phyloP scores from a whole-genome alignment of 768 basidiomycete species.

The Suillus placidus region DNA sequence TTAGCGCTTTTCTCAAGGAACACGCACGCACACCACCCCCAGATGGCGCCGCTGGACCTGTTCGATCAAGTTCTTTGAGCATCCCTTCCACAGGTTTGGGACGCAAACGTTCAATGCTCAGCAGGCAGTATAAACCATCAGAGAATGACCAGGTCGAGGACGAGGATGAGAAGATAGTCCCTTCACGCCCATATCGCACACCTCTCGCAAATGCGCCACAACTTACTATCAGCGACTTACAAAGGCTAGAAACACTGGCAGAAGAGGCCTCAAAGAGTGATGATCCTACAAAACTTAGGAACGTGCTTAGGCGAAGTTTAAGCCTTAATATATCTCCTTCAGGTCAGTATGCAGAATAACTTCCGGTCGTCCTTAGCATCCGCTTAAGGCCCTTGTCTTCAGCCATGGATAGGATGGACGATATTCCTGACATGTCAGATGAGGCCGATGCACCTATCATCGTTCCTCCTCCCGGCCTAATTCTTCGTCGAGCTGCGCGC shows the following conservation, averaged over 20 bases:
- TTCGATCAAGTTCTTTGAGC: conserved; percentile 48
- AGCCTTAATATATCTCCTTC: conserved; percentile 85
- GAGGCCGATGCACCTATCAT: conserved; percentile 92
- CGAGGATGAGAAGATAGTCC: conserved; percentile 68
- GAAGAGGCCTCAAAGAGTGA: conserved; percentile 85
- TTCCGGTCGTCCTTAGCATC: conserved; percentile 14
- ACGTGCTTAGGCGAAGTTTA: conserved; percentile 79
- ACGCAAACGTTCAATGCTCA: conserved; percentile 92
- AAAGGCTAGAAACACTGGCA: conserved; percentile 89
- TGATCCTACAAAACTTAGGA: conserved; percentile 80
- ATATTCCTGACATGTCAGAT: conserved; percentile 68
- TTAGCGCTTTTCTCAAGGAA: conserved; percentile 92
- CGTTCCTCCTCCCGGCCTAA: conserved; percentile 79
- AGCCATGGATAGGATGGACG: conserved; percentile 72
- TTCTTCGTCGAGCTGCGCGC: conserved; percentile 87
- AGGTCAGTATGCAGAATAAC: conserved; percentile 54
- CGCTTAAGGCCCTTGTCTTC: conserved; percentile 26
- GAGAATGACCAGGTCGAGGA: conserved; percentile 77
- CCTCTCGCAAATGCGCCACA: conserved; percentile 77
- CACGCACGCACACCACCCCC: conserved; percentile 70
- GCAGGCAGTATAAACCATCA: conserved; percentile 86
- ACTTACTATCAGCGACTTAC: conserved; percentile 91
- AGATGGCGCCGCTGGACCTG: conserved; percentile 46
- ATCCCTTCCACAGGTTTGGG: conserved; percentile 54
- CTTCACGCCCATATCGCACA: conserved; percentile 68